These are phyloP conservation scores for Coemansia sp. DNA, from an alignment of 192 early-diverging fungal species.

Conservation along the genomic window DNA sequence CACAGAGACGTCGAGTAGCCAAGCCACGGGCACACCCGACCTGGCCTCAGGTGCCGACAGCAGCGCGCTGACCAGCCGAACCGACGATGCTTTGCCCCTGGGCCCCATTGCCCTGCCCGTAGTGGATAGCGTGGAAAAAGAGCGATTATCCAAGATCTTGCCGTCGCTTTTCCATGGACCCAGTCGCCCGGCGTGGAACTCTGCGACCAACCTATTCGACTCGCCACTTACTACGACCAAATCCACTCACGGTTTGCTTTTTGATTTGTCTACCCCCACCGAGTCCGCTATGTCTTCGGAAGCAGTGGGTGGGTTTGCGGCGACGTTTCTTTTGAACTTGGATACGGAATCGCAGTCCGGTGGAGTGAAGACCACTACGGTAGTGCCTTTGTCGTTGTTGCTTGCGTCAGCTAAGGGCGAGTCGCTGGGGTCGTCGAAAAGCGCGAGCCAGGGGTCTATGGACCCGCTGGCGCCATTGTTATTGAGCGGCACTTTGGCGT, in stretches of 20 bases:
- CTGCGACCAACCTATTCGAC: slow-evolving; percentile 25
- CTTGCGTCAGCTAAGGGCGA: slow-evolving; percentile 19
- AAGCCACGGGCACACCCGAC: background rate
- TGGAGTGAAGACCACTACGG: slow-evolving; percentile 18
- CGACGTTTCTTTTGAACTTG: slow-evolving; percentile 39
- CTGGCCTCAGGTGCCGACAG: background rate
- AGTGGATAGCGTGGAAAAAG: slow-evolving; percentile 14
- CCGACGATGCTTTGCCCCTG: slow-evolving; percentile 6
- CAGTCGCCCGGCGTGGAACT: background rate
- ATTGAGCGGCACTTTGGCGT: background rate
- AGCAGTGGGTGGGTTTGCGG: slow-evolving; percentile 27
- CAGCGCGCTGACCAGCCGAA: slow-evolving; percentile 1
- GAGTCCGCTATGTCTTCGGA: background rate
- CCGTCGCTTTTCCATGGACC: background rate
- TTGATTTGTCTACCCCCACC: background rate
- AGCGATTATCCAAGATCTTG: background rate
- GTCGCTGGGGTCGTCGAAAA: background rate
- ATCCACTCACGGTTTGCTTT: background rate
- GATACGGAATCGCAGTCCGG: slow-evolving; percentile 20
- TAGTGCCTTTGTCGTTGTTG: slow-evolving; percentile 36
- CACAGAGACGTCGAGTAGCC: background rate
- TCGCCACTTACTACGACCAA: slow-evolving; percentile 5
- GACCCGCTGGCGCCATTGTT: background rate
- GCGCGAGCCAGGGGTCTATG: background rate
- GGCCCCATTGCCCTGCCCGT: slow-evolving; percentile 35